phyloP scores from a whole-genome alignment of 805 yeast species.

The Yarrowia sp. region DNA sequence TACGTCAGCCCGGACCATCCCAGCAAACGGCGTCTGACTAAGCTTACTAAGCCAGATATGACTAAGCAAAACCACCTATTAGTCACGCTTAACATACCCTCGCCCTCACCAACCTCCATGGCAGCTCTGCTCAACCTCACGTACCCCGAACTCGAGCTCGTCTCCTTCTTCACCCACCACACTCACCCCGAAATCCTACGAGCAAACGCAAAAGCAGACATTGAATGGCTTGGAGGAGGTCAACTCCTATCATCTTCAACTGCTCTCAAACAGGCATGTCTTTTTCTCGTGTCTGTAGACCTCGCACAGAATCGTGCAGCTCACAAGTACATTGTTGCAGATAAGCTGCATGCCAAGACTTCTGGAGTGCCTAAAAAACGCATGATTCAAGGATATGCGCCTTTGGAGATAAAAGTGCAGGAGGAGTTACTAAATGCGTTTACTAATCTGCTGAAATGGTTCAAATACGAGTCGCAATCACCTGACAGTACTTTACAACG shows the following conservation, averaged over 20 bases:
- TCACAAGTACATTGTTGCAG: background rate
- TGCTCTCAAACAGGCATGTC: background rate
- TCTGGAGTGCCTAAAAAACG: no score
- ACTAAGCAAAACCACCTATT: background rate
- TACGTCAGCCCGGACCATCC: no score
- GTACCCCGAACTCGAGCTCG: background rate
- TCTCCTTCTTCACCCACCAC: background rate
- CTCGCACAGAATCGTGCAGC: background rate
- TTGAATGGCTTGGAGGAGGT: background rate
- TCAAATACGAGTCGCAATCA: background rate
- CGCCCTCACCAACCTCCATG: background rate
- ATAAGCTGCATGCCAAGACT: no score
- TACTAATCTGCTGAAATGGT: background rate
- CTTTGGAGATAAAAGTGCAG: background rate
- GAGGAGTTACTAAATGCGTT: background rate
- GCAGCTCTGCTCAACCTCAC: background rate
- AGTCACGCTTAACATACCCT: background rate
- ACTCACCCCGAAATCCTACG: background rate
- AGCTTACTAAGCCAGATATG: no score
- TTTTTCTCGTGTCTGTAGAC: background rate
- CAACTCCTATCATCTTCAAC: background rate
- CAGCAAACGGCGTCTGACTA: no score
- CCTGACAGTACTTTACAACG: background rate
- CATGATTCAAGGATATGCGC: background rate
- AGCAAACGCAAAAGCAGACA: background rate